Evolutionary conservation across 139 green algal species (phyloP).

Genomic region (Diplosphaera chodatii): DNA sequence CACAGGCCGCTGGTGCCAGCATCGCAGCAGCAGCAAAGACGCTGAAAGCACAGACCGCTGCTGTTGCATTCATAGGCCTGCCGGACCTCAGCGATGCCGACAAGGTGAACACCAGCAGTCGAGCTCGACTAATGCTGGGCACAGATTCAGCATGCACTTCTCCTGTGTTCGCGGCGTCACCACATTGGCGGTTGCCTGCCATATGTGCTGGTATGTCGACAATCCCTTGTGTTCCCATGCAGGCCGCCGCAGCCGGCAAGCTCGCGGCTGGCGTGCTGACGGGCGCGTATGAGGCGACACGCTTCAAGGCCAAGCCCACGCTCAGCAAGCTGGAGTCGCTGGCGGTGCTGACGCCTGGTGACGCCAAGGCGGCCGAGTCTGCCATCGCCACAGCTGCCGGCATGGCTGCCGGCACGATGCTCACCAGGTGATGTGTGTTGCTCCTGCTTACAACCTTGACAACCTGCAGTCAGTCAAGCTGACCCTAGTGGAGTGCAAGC

Average conservation of each 20-base stretch:
- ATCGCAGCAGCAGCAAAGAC: constrained; percentile 51
- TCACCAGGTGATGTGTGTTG: constrained; percentile 31
- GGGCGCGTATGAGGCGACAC: constrained; percentile 72
- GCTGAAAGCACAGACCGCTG: constrained; percentile 37
- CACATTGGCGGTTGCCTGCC: too few species aligned
- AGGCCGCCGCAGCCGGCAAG: constrained; percentile 14
- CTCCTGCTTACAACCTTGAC: too few species aligned
- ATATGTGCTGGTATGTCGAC: too few species aligned
- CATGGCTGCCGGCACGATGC: constrained; percentile 46
- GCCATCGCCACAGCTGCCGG: constrained; percentile 25
- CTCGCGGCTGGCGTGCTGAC: constrained; percentile 52
- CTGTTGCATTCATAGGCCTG: constrained; percentile 30
- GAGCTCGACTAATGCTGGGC: too few species aligned
- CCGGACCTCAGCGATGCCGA: constrained; percentile 2
- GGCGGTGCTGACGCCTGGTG: constrained; percentile 39
- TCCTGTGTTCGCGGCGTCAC: too few species aligned
- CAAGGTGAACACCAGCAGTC: constrained; percentile 4
- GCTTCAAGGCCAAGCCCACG: constrained; percentile 83
- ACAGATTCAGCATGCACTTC: too few species aligned
- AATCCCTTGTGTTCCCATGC: too few species aligned
- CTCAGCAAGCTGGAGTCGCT: constrained; percentile 41
- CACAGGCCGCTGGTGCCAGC: constrained; percentile 33
- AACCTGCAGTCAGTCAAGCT: too few species aligned
- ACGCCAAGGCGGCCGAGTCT: constrained; percentile 7
- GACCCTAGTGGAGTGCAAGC: too few species aligned